Conservation (phyloP, 352 stramenopile genomes). For the Phytophthora palmivora region DNA sequence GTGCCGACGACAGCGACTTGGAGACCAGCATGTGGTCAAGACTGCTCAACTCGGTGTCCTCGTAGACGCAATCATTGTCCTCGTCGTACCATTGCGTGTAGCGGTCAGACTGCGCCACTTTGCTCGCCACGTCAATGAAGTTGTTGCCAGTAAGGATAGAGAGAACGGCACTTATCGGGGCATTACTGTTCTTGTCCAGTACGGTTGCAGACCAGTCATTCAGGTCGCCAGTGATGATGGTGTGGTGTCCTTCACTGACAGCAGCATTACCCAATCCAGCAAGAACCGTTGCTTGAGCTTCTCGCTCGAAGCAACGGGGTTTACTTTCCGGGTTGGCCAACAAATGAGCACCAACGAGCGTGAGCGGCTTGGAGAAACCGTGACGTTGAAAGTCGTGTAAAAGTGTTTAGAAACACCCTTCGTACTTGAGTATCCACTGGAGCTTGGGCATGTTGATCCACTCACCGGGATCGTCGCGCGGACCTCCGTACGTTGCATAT, state of each 20-base stretch:
- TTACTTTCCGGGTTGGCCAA: constrained; percentile 67
- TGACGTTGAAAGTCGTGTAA: constrained; percentile 72
- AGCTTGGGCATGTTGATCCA: constrained; percentile 58
- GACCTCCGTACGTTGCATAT: constrained; percentile 50
- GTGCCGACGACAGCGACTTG: constrained; percentile 45
- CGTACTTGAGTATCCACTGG: constrained; percentile 43
- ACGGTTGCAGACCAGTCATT: constrained; percentile 67
- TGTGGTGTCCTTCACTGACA: constrained; percentile 53
- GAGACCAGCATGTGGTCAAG: constrained; percentile 74
- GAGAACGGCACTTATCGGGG: constrained; percentile 62
- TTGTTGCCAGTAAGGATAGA: constrained; percentile 49
- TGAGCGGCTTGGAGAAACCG: constrained; percentile 71
- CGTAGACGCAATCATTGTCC: constrained; percentile 70
- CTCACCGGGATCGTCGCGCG: constrained; percentile 51
- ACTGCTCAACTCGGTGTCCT: constrained; percentile 54
- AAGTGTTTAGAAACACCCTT: constrained; percentile 79
- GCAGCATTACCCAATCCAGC: constrained; percentile 48
- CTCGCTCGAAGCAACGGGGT: constrained; percentile 61
- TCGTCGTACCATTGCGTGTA: constrained; percentile 72
- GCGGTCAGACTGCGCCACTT: constrained; percentile 46
- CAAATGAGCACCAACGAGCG: constrained; percentile 69
- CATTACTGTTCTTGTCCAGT: constrained; percentile 69
- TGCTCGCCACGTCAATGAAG: constrained; percentile 56
- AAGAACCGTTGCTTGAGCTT: constrained; percentile 68
- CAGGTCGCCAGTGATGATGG: constrained; percentile 72